A percentile compares a stretch with the other conserved stretches of the same genome.
Evolutionary conservation across 2,329 filamentous ascomycete genomes (phyloP).

Genomic region (Biscogniauxia marginata): DNA sequence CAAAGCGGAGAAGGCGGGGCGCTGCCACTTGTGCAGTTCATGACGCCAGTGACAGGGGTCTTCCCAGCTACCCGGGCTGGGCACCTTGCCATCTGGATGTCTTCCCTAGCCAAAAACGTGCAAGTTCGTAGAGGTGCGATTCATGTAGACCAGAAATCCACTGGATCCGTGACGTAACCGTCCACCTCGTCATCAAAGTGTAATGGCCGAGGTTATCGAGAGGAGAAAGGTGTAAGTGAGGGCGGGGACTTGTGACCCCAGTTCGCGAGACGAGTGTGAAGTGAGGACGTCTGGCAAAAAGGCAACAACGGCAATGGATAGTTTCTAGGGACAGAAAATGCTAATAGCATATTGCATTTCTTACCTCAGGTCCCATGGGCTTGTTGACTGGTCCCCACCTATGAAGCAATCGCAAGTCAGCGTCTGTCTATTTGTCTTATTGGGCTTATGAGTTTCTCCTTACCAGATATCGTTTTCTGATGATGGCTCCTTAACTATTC

Average conservation of each 20-base stretch:
- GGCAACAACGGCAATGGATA: too few relatives aligned
- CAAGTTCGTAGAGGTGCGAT: not conserved
- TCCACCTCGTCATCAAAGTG: not conserved
- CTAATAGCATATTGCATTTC: constrained; percentile 38
- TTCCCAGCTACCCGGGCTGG: constrained; percentile 7
- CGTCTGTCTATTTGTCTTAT: constrained; percentile 5
- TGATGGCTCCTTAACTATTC: constrained; percentile 86
- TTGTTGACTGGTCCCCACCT: constrained; percentile 98
- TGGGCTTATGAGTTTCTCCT: too few relatives aligned
- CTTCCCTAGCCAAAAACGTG: constrained; percentile 6
- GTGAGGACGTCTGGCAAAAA: too few relatives aligned
- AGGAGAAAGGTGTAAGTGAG: not conserved
- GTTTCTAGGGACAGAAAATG: too few relatives aligned
- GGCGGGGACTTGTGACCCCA: not conserved
- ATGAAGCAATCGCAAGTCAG: constrained; percentile 28
- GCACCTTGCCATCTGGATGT: constrained; percentile 6
- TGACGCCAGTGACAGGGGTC: not conserved
- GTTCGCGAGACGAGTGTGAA: too few relatives aligned
- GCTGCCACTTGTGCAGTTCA: not conserved
- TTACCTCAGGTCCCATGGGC: constrained; percentile 95
- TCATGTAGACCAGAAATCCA: not conserved
- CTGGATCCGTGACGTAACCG: not conserved
- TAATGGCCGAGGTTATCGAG: not conserved
- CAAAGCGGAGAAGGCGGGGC: not conserved
- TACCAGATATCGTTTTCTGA: constrained; percentile 91